Conservation (phyloP, 352 stramenopile genomes). For the Pythium dissotocum region DNA sequence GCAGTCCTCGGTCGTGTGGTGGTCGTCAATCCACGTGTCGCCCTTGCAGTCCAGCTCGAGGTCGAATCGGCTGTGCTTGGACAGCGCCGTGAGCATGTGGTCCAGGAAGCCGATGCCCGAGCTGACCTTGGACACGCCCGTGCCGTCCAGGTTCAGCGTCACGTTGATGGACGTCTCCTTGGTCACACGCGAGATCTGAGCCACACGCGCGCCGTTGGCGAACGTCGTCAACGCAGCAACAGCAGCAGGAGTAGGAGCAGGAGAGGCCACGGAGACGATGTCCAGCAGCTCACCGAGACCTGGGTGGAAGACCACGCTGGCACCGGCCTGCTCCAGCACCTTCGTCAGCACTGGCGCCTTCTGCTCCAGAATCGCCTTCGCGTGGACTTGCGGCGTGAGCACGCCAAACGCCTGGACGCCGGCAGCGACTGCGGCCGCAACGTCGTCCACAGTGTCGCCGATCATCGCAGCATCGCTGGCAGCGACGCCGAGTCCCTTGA, state of each 20-base stretch:
- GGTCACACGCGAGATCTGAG: conserved; percentile 76
- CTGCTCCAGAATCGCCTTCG: conserved; percentile 71
- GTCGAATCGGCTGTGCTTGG: conserved; percentile 91
- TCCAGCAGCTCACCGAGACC: conserved; percentile 85
- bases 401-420: conserved; percentile 79
- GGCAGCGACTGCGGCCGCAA: conserved; percentile 82
- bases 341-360: conserved; percentile 45
- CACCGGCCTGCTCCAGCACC: conserved; percentile 58
- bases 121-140: conserved; percentile 79
- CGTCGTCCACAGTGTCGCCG: conserved; percentile 97
- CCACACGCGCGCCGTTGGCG: conserved; percentile 15
- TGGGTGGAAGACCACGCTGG: conserved; percentile 61
- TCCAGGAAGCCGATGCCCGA: conserved; percentile 93
- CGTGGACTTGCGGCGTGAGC: conserved; percentile 84
- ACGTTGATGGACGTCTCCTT: conserved; percentile 96
- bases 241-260: conserved; percentile 1
- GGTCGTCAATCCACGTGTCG: conserved; percentile 96
- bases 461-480: conserved; percentile 88
- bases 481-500: conserved; percentile 81
- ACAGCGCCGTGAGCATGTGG: conserved; percentile 88
- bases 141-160: conserved; percentile 86
- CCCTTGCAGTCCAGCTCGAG: conserved; percentile 89
- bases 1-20: conserved; percentile 96
- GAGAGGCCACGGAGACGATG: conserved; percentile 43
- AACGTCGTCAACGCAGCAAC: background rate